phyloP scores from a whole-genome alignment of 2,329 filamentous ascomycete species.

The Lachnellula suecica region DNA sequence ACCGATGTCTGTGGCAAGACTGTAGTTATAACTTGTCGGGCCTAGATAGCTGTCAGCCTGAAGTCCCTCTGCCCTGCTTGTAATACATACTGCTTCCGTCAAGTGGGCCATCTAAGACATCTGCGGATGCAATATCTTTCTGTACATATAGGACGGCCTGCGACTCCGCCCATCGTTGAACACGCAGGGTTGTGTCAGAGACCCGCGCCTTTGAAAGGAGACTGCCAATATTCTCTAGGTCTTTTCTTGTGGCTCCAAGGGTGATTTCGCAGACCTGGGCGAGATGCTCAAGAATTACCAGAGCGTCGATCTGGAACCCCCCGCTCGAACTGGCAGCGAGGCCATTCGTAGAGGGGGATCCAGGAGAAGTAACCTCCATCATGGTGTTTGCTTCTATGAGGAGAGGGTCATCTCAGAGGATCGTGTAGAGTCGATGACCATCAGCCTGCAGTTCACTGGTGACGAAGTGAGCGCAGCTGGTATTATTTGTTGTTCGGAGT shows the following conservation, averaged over 20 bases:
- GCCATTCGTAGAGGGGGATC: slow-evolving; percentile 28
- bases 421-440: slow-evolving; percentile 13
- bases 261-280: slow-evolving; percentile 69
- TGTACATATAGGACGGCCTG: slow-evolving; percentile 89
- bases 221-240: slow-evolving; percentile 79
- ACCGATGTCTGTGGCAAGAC: slow-evolving; percentile 77
- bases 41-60: slow-evolving; percentile 36
- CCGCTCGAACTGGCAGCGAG: slow-evolving; percentile 21
- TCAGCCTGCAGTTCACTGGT: slow-evolving; percentile 16
- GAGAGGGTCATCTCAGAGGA: slow-evolving; percentile 23
- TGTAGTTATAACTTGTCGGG: slow-evolving; percentile 68
- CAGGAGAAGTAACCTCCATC: slow-evolving; percentile 33
- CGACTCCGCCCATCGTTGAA: slow-evolving; percentile 82
- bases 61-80: slow-evolving; percentile 18
- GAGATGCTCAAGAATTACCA: slow-evolving; percentile 69
- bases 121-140: slow-evolving; percentile 64
- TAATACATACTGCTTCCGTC: slow-evolving; percentile 37
- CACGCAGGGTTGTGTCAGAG: slow-evolving; percentile 84
- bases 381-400: slow-evolving; percentile 22
- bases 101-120: slow-evolving; percentile 26
- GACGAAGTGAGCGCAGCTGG: slow-evolving; percentile 17
- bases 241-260: slow-evolving; percentile 71
- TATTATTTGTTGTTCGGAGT: neutral
- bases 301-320: slow-evolving; percentile 63
- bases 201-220: slow-evolving; percentile 73